A percentile compares a stretch with the other conserved stretches of the same genome.
These are phyloP conservation scores for Clarkia xantiana DNA, from an alignment of 345 rosid species.

Conservation along the genomic window DNA sequence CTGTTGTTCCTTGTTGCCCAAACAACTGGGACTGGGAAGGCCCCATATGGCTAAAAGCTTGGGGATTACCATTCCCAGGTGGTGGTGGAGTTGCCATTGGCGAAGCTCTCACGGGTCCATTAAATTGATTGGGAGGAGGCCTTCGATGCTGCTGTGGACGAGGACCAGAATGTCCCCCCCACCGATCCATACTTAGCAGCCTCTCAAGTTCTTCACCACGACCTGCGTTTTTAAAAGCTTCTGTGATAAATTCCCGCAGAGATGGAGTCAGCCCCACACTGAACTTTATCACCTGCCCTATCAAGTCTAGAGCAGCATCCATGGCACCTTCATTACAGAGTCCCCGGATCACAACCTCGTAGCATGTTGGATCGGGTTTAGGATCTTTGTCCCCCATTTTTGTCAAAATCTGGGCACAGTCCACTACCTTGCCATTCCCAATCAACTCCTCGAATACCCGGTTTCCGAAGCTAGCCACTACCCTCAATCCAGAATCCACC, in stretches of 20 bases:
- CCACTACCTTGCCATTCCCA: constrained; percentile 51
- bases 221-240: constrained; percentile 41
- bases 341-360: constrained; percentile 75
- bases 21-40: constrained; percentile 4
- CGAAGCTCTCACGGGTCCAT: not conserved
- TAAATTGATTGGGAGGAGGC: constrained; percentile 7
- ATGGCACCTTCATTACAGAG: constrained; percentile 56
- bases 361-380: constrained; percentile 71
- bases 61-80: too few relatives aligned
- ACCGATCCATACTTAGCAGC: constrained; percentile 32
- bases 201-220: constrained; percentile 53
- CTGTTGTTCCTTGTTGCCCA: constrained; percentile 4
- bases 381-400: constrained; percentile 91
- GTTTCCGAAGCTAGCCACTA: constrained; percentile 74
- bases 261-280: constrained; percentile 53
- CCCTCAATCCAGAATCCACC: constrained; percentile 70
- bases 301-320: constrained; percentile 35
- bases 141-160: too few relatives aligned
- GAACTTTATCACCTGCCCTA: constrained; percentile 56
- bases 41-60: too few relatives aligned
- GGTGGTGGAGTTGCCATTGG: too few relatives aligned
- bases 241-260: constrained; percentile 33
- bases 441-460: constrained; percentile 58
- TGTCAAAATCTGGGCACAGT: constrained; percentile 49
- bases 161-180: constrained; percentile 11